Percentiles rank a stretch among this genome's conserved stretches.
Evolutionary conservation across 169 alveolate species (phyloP).

Genomic region (Condylostoma magnum): DNA sequence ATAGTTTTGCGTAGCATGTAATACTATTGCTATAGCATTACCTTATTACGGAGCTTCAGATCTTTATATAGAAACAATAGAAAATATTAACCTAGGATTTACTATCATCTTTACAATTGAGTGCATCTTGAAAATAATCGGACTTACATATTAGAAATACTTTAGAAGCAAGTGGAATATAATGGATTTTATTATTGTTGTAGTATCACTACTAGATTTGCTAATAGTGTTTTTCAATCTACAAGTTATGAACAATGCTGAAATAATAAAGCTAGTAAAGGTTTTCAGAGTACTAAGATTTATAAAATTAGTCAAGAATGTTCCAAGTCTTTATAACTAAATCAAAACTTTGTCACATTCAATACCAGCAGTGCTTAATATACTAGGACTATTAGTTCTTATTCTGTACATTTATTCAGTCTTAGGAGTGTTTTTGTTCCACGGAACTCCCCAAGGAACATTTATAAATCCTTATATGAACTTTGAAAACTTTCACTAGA

Average conservation of each 20-base stretch:
- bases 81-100: constrained; percentile 41
- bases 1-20: constrained; percentile 64
- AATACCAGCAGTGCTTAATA: constrained; percentile 71
- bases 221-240: constrained; percentile 6
- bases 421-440: constrained; percentile 73
- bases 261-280: constrained; percentile 72
- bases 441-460: constrained; percentile 44
- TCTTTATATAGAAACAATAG: constrained; percentile 41
- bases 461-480: constrained; percentile 40
- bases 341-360: constrained; percentile 51
- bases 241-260: constrained; percentile 26
- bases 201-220: not conserved
- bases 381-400: constrained; percentile 59
- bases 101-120: constrained; percentile 13
- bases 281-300: constrained; percentile 75
- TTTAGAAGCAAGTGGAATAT: constrained; percentile 15
- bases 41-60: constrained; percentile 57
- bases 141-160: constrained; percentile 4
- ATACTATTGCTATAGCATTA: constrained; percentile 78
- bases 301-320: constrained; percentile 61
- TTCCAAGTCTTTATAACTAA: constrained; percentile 71
- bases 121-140: constrained; percentile 4
- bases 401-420: constrained; percentile 75
- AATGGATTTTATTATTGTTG: constrained; percentile 28
- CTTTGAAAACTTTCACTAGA: constrained; percentile 59